Conservation (phyloP, 2,329 filamentous ascomycete genomes). For the Neonectria ditissima region DNA sequence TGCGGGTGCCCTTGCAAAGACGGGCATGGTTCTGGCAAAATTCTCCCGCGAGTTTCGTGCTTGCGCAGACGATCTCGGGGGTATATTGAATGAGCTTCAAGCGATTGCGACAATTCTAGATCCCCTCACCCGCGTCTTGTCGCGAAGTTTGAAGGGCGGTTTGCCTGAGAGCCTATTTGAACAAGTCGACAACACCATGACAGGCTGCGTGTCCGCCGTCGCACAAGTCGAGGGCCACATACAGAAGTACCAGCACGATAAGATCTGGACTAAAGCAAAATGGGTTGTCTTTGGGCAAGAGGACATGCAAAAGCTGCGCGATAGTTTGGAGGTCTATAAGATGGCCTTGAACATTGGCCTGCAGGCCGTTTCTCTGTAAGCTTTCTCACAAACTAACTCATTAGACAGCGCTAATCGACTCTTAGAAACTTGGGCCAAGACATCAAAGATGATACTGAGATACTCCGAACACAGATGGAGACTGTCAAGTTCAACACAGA, state of each 20-base stretch:
- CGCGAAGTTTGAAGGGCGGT: not conserved
- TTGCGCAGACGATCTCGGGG: conserved; percentile 1
- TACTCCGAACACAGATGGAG: not conserved
- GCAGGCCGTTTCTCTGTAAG: conserved; percentile 13
- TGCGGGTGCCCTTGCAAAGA: conserved; percentile 2
- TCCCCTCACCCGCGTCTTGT: not conserved
- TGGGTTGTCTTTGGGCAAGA: conserved; percentile 13
- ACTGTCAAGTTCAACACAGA: conserved; percentile 4
- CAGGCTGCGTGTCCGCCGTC: conserved; percentile 2
- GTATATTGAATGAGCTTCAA: conserved; percentile 1
- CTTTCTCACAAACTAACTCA: no score
- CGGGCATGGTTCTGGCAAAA: not conserved
- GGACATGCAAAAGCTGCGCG: conserved; percentile 1
- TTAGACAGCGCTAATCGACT: not conserved
- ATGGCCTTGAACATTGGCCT: conserved; percentile 12
- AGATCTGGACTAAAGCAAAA: conserved; percentile 11
- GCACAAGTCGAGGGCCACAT: conserved; percentile 6
- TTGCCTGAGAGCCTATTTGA: conserved; percentile 4
- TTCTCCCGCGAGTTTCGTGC: conserved; percentile 6
- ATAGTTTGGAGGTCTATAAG: conserved; percentile 8
- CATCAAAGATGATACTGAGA: conserved; percentile 8
- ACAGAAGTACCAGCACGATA: conserved; percentile 7
- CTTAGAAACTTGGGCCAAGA: not conserved
- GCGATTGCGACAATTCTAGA: not conserved
- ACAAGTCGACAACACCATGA: conserved; percentile 4